phyloP scores from a whole-genome alignment of 2,329 filamentous ascomycete genomes.

The Pyrenochaeta sp. region DNA sequence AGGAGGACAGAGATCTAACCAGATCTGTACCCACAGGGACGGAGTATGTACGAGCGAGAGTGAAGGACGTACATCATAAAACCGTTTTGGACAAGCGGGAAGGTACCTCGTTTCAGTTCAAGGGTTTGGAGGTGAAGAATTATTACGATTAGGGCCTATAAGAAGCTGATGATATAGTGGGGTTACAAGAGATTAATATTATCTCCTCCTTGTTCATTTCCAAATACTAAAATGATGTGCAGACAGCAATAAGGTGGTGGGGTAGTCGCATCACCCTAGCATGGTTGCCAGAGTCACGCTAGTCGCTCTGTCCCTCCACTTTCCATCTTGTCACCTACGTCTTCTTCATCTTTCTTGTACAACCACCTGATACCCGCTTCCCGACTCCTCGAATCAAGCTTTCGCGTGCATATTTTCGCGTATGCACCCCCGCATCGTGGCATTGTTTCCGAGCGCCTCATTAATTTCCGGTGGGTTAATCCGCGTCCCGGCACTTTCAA shows the following conservation, averaged over 20 bases:
- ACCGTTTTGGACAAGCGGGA: slow-evolving; percentile 55
- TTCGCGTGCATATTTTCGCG: slow-evolving; percentile 6
- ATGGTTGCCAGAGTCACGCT: neutral
- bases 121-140: slow-evolving; percentile 52
- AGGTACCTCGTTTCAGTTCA: slow-evolving; percentile 57
- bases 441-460: slow-evolving; percentile 1
- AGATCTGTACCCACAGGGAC: slow-evolving; percentile 51
- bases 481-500: slow-evolving; percentile 4
- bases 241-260: neutral
- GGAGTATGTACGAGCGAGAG: slow-evolving; percentile 57
- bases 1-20: slow-evolving; percentile 51
- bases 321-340: neutral
- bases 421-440: slow-evolving; percentile 14
- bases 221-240: neutral
- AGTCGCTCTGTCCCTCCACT: neutral
- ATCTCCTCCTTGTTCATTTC: neutral
- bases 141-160: slow-evolving; percentile 37
- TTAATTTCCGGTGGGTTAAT: neutral
- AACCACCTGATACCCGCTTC: neutral
- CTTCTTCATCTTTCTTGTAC: neutral
- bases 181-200: neutral
- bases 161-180: neutral
- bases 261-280: neutral
- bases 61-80: slow-evolving; percentile 58
- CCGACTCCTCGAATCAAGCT: slow-evolving; percentile 8